phyloP scores from a whole-genome alignment of 2,329 filamentous ascomycete species.

The Verticillium albo-atrum region DNA sequence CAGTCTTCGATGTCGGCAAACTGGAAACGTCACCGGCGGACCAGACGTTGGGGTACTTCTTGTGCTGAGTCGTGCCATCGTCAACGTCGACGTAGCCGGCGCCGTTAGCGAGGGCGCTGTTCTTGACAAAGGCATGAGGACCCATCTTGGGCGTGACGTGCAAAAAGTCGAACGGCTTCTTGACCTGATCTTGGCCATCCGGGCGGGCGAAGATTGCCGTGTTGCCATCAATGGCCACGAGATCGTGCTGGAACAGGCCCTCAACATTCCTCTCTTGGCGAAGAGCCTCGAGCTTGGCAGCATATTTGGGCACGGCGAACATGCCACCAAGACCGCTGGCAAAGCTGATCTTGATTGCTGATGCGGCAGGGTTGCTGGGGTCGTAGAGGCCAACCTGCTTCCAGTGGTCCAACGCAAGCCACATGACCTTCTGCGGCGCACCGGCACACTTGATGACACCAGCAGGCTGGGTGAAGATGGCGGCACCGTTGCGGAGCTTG shows the following conservation, averaged over 20 bases:
- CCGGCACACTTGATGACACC: slow-evolving; percentile 58
- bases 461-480: slow-evolving; percentile 56
- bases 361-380: slow-evolving; percentile 27
- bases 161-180: slow-evolving; percentile 46
- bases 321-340: slow-evolving; percentile 51
- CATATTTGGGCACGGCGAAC: slow-evolving; percentile 60
- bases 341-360: slow-evolving; percentile 47
- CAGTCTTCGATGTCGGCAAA: slow-evolving; percentile 53
- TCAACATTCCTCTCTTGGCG: slow-evolving; percentile 51
- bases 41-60: slow-evolving; percentile 53
- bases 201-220: slow-evolving; percentile 44
- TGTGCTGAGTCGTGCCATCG: slow-evolving; percentile 46
- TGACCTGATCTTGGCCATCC: slow-evolving; percentile 37
- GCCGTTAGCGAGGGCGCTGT: slow-evolving; percentile 48
- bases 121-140: slow-evolving; percentile 47
- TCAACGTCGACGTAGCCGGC: slow-evolving; percentile 56
- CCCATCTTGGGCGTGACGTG: slow-evolving; percentile 58
- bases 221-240: slow-evolving; percentile 48
- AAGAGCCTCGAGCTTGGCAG: slow-evolving; percentile 46
- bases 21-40: slow-evolving; percentile 56
- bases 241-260: slow-evolving; percentile 54
- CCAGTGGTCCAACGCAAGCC: slow-evolving; percentile 58
- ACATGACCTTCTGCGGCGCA: slow-evolving; percentile 59
- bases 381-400: slow-evolving; percentile 47
- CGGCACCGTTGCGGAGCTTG: slow-evolving; percentile 41